These are phyloP conservation scores for Colletotrichum higginsianum DNA, from an alignment of 2,329 filamentous ascomycete genomes.

Conservation along the genomic window DNA sequence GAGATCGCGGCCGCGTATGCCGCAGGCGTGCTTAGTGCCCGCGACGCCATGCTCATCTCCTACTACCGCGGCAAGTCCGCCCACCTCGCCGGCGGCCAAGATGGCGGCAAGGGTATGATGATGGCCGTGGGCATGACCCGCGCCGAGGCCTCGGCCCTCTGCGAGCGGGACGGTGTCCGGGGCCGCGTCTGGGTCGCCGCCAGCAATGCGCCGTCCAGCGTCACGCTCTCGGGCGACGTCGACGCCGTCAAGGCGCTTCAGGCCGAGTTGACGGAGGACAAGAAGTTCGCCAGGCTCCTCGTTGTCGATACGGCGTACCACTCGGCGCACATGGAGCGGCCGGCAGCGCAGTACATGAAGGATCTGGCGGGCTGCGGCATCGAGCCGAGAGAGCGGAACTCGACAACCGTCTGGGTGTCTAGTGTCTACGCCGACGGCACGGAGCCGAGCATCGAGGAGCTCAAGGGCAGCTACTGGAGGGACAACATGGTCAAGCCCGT, in stretches of 20 bases:
- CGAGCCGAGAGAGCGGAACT: slow-evolving; percentile 45
- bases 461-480: slow-evolving; percentile 54
- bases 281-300: slow-evolving; percentile 54
- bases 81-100: slow-evolving; percentile 38
- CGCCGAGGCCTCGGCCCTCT: slow-evolving; percentile 36
- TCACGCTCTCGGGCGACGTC: slow-evolving; percentile 53
- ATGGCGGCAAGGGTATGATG: slow-evolving; percentile 44
- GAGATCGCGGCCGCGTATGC: slow-evolving; percentile 57
- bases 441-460: slow-evolving; percentile 45
- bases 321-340: slow-evolving; percentile 61
- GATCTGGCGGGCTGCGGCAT: slow-evolving; percentile 50
- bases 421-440: slow-evolving; percentile 53
- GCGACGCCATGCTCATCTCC: slow-evolving; percentile 45
- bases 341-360: slow-evolving; percentile 53
- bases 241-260: slow-evolving; percentile 47
- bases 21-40: slow-evolving; percentile 44
- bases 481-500: slow-evolving; percentile 51
- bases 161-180: slow-evolving; percentile 38
- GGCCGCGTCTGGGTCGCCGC: slow-evolving; percentile 48
- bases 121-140: slow-evolving; percentile 45
- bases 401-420: slow-evolving; percentile 55
- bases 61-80: slow-evolving; percentile 45
- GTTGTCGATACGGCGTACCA: slow-evolving; percentile 64
- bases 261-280: slow-evolving; percentile 44
- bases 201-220: slow-evolving; percentile 48